Evolutionary conservation across 1,284 basidiomycete species (phyloP).

Genomic region (Pseudozyma hubeiensis): DNA sequence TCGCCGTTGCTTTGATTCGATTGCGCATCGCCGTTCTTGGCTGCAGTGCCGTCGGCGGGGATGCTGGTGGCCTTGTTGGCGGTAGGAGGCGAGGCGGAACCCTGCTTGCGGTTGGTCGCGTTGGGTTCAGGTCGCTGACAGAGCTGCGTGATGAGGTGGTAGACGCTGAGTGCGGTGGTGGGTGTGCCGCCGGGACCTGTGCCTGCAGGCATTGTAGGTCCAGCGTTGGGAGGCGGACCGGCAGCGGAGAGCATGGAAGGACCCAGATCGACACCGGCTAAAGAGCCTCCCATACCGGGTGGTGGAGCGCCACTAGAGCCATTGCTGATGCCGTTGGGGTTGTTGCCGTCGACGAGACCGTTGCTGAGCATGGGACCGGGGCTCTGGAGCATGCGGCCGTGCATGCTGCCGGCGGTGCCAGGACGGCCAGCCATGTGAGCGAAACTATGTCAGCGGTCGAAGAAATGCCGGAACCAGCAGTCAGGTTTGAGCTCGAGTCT

Average conservation of each 20-base stretch:
- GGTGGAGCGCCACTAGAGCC: constrained; percentile 32
- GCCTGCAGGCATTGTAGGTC: constrained; percentile 57
- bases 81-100: constrained; percentile 20
- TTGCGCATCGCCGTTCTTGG: constrained; percentile 11
- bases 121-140: constrained; percentile 64
- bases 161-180: constrained; percentile 65
- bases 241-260: constrained; percentile 62
- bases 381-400: constrained; percentile 37
- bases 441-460: neutral
- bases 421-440: constrained; percentile 29
- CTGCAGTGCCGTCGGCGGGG: constrained; percentile 1
- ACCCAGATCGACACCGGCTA: constrained; percentile 55
- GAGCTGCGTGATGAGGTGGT: constrained; percentile 67
- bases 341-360: constrained; percentile 9
- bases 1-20: constrained; percentile 3
- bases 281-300: constrained; percentile 53
- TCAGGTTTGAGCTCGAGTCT: neutral
- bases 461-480: neutral
- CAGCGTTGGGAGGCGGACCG: constrained; percentile 57
- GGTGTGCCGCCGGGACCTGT: constrained; percentile 62
- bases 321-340: constrained; percentile 11
- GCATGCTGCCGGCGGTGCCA: constrained; percentile 33
- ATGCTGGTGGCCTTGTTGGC: constrained; percentile 6
- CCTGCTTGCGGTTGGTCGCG: constrained; percentile 25
- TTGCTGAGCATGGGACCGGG: constrained; percentile 33